Conservation (phyloP, 75 land plant species). For the Selaginella tamariscina region DNA sequence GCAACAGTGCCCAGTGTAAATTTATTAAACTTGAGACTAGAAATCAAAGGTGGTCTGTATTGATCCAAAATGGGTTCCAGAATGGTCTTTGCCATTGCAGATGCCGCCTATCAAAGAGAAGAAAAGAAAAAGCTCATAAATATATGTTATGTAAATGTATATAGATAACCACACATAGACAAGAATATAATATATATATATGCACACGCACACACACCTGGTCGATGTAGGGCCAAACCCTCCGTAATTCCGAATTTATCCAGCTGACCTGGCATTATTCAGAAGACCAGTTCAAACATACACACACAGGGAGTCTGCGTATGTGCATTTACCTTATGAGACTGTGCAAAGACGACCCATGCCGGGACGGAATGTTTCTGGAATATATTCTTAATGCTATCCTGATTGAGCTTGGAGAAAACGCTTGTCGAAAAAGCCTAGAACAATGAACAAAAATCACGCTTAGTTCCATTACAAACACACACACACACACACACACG, state of each 20-base stretch:
- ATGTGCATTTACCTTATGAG: conserved; percentile 46
- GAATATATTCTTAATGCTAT: conserved; percentile 51
- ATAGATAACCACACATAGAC: neutral
- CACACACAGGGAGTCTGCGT: neutral
- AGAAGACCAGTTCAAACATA: no score
- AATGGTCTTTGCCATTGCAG: conserved; percentile 43
- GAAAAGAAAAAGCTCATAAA: no score
- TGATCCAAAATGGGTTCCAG: conserved; percentile 74
- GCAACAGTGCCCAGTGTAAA: conserved; percentile 91
- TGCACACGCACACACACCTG: conserved; percentile 35
- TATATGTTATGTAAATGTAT: no score
- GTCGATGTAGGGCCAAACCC: conserved; percentile 80
- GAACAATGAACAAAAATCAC: neutral
- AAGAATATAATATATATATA: neutral
- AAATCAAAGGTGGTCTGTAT: conserved; percentile 51
- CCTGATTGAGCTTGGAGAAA: conserved; percentile 50
- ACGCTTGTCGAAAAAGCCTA: conserved; percentile 43
- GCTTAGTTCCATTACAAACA: no score
- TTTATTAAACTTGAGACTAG: conserved; percentile 64
- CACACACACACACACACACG: no score
- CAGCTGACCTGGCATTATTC: conserved; percentile 83
- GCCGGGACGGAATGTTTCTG: conserved; percentile 43
- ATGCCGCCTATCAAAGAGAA: conserved; percentile 83
- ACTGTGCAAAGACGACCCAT: conserved; percentile 55
- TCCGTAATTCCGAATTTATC: conserved; percentile 51